phyloP scores from a whole-genome alignment of 2,329 filamentous ascomycete genomes.

The Daldinia sp. region DNA sequence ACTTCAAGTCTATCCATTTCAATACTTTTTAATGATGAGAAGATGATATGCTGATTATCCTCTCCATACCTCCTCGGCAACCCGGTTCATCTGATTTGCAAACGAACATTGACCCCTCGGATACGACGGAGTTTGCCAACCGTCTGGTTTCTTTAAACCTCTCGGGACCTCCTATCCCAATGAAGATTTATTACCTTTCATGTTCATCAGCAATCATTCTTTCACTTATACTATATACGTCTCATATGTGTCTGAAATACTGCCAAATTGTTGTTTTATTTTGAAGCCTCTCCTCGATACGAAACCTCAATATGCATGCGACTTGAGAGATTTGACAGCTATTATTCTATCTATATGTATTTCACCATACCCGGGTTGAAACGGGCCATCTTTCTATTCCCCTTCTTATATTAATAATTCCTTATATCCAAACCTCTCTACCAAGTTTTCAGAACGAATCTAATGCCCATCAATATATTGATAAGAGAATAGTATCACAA shows the following conservation, averaged over 20 bases:
- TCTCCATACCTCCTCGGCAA: not conserved
- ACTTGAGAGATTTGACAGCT: not conserved
- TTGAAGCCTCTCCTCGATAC: not conserved
- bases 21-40: not conserved
- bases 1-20: not conserved
- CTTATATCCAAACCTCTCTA: not conserved
- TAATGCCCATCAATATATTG: not conserved
- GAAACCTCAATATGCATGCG: not conserved
- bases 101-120: not conserved
- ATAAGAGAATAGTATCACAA: not conserved
- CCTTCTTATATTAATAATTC: not conserved
- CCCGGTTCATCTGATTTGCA: not conserved
- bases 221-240: not conserved
- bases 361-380: not conserved
- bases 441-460: not conserved
- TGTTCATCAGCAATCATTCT: not conserved
- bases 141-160: not conserved
- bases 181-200: not conserved
- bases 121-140: not conserved
- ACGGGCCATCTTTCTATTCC: conserved; percentile 1
- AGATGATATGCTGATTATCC: not conserved
- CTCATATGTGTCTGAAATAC: not conserved
- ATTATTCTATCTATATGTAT: not conserved
- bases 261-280: not conserved
- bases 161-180: not conserved